phyloP scores from a whole-genome alignment of 345 rosid genomes.

The Populus ilicifolia region DNA sequence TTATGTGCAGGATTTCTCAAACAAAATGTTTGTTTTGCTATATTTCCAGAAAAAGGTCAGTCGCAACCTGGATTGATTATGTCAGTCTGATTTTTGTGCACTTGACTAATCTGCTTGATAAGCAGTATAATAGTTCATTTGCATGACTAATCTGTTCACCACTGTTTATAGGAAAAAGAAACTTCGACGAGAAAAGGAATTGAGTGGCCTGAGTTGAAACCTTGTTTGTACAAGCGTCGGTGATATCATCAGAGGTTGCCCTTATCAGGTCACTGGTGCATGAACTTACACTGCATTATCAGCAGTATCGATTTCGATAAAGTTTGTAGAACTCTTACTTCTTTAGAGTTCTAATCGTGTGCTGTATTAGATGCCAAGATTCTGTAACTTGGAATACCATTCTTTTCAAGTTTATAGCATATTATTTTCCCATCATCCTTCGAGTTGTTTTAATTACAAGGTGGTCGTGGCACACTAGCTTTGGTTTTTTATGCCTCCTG shows the following conservation, averaged over 20 bases:
- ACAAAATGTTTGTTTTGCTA: constrained; percentile 79
- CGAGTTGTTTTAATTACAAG: too few relatives aligned
- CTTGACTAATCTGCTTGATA: neutral
- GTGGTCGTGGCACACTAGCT: too few relatives aligned
- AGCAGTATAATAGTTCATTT: neutral
- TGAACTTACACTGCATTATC: too few relatives aligned
- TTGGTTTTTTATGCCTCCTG: too few relatives aligned
- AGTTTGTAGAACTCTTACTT: too few relatives aligned
- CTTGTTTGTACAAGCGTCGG: constrained; percentile 89
- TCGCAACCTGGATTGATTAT: neutral
- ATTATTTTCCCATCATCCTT: too few relatives aligned
- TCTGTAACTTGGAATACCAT: too few relatives aligned
- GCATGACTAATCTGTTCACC: neutral
- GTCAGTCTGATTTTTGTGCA: neutral
- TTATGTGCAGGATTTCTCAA: constrained; percentile 66
- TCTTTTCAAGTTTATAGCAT: too few relatives aligned
- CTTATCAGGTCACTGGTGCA: too few relatives aligned
- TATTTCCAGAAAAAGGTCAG: constrained; percentile 81
- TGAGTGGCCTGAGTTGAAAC: constrained; percentile 83
- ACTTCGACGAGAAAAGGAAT: constrained; percentile 48
- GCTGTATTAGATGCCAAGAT: too few relatives aligned
- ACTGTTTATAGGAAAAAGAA: constrained; percentile 46
- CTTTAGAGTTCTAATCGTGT: too few relatives aligned
- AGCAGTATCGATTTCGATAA: neutral
- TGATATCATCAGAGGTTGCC: constrained; percentile 23